phyloP scores from a whole-genome alignment of 1,284 basidiomycete species.

The Singerocomus inundabilis region DNA sequence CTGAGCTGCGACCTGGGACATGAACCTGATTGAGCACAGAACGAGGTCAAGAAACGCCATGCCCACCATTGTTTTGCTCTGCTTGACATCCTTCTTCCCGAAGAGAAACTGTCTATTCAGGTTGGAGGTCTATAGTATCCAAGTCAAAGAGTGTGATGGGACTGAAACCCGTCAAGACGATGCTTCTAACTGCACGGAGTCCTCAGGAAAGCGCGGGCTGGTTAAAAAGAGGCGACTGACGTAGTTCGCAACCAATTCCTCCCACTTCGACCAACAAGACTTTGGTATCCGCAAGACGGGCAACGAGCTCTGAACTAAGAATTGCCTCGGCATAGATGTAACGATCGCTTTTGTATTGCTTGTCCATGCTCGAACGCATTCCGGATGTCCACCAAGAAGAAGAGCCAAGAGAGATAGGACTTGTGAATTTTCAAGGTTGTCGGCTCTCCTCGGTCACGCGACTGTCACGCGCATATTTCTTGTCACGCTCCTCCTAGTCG shows the following conservation, averaged over 20 bases:
- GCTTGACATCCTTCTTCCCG: conserved; percentile 95
- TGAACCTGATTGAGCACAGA: not conserved
- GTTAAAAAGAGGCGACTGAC: conserved; percentile 47
- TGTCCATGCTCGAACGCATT: conserved; percentile 10
- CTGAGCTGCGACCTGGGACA: conserved; percentile 75
- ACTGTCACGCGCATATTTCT: conserved; percentile 22
- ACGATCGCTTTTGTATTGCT: conserved; percentile 21
- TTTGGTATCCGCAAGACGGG: conserved; percentile 59
- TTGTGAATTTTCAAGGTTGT: not conserved
- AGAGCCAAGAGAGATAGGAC: not conserved
- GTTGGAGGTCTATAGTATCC: conserved; percentile 99
- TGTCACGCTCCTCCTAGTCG: conserved; percentile 2
- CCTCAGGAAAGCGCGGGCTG: not conserved
- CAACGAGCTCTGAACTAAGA: conserved; percentile 68
- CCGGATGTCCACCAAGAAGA: not conserved
- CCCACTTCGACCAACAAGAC: conserved; percentile 95
- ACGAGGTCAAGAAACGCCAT: not conserved
- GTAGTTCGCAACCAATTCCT: conserved; percentile 95
- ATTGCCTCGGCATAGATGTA: conserved; percentile 64
- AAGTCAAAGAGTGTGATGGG: conserved; percentile 93
- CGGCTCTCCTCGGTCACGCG: conserved; percentile 21
- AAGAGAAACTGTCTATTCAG: conserved; percentile 98
- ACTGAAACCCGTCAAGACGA: conserved; percentile 90
- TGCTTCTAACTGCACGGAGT: conserved; percentile 83
- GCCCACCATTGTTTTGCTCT: conserved; percentile 85